phyloP scores from a whole-genome alignment of 176 grass and related monocot genomes.

The Triticum turgidum region DNA sequence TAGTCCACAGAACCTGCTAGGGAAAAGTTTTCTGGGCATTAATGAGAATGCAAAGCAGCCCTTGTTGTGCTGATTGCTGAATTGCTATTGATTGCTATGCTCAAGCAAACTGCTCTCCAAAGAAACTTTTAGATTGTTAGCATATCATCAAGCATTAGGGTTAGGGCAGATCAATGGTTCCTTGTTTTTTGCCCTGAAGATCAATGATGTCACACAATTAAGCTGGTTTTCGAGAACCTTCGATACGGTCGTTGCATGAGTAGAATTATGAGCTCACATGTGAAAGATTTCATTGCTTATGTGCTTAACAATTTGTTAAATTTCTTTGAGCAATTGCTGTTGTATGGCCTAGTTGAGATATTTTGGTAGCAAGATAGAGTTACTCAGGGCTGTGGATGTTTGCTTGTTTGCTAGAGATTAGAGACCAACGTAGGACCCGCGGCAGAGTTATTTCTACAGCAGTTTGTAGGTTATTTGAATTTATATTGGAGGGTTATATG shows the following conservation, averaged over 20 bases:
- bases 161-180: not conserved
- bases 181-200: not conserved
- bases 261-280: not conserved
- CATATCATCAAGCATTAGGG: not conserved
- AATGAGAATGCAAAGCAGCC: not conserved
- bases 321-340: not conserved
- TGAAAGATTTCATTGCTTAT: not conserved
- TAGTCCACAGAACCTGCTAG: not conserved
- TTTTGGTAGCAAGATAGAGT: not conserved
- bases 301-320: not conserved
- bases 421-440: not conserved
- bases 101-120: not conserved
- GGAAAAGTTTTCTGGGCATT: constrained; percentile 2
- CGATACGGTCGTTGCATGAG: not conserved
- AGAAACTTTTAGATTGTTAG: constrained; percentile 10
- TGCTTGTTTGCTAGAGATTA: not conserved
- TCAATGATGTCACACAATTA: not conserved
- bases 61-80: not conserved
- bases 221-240: not conserved
- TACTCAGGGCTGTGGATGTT: not conserved
- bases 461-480: not conserved
- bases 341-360: not conserved
- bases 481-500: not conserved
- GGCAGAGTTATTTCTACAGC: not conserved
- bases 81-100: not conserved